These are phyloP conservation scores for Neurospora discreta DNA, from an alignment of 495 filamentous ascomycete genomes.

Conservation along the genomic window DNA sequence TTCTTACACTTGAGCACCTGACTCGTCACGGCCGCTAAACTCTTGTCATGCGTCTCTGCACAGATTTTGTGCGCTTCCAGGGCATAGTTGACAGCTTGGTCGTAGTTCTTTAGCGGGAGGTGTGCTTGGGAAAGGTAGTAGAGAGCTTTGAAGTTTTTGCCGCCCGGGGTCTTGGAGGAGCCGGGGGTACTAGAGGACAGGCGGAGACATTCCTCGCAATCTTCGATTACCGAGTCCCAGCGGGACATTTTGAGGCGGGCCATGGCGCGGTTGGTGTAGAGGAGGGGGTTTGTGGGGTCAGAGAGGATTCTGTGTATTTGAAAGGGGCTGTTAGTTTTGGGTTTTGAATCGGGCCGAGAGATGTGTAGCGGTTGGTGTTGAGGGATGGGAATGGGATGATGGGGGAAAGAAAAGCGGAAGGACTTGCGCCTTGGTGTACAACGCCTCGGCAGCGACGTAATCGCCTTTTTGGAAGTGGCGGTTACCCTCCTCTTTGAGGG, in stretches of 20 bases:
- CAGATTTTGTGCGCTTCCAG: constrained; percentile 65
- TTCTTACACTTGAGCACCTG: constrained; percentile 72
- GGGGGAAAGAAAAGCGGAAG: neutral
- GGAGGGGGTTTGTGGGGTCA: constrained; percentile 48
- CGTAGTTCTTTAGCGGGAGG: constrained; percentile 58
- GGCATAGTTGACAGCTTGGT: constrained; percentile 63
- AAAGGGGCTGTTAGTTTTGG: neutral
- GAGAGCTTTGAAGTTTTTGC: constrained; percentile 56
- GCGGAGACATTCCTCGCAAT: constrained; percentile 63
- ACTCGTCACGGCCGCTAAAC: constrained; percentile 51
- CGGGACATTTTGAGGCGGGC: constrained; percentile 60
- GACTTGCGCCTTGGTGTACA: constrained; percentile 77
- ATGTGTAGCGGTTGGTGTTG: no score
- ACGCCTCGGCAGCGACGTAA: constrained; percentile 59
- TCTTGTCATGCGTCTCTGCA: constrained; percentile 44
- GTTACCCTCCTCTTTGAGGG: constrained; percentile 51
- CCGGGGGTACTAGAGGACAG: constrained; percentile 26
- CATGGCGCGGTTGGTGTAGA: constrained; percentile 86
- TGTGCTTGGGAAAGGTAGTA: constrained; percentile 80
- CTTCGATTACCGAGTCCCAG: constrained; percentile 68
- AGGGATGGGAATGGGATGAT: neutral
- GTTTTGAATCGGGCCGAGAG: no score
- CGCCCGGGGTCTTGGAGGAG: no score
- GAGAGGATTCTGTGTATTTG: constrained; percentile 36
- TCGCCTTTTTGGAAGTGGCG: constrained; percentile 56